Base-by-base conservation (phyloP, 257 asterid species). In the Solanum habrochaites region DNA sequence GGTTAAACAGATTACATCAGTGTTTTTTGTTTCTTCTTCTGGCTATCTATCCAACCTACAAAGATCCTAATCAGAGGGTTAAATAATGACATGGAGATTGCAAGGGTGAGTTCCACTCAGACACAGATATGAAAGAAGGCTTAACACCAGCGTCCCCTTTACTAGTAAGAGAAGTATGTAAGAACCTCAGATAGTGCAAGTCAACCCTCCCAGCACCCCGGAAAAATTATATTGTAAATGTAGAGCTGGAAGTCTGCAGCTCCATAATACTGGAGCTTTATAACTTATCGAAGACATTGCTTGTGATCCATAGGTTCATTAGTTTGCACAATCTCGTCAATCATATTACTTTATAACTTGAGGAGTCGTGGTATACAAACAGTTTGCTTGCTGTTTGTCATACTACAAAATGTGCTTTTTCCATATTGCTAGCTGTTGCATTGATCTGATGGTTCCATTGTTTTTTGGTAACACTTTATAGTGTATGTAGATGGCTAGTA, bases 401-500 rank as follows among this genome's bases (percentile, higher is more conserved):
- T 64, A 25, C 72, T 84, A 43, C 86, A 40, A 60, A 62, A 5
- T 84, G 31, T 58, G 29, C 29, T 42, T 66, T 43, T 25, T 45
- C 64, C 25, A 3, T 84, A n/a, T 23, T 66, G 42, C 42, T 31
- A 69, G 75, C n/a, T 87, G 78, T 60, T 32, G 88, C 83, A 43
- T 69, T 31, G 49, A 71, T 77, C 67, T 58, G 39, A 75, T 85
- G 49, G 85, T 83, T 42, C 82, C 73, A 35, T 87, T 87, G 72
- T 88, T 91, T 86, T 86, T 89, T 93, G 89, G 98, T 85, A 93
- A 91, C 91, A 89, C 87, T 89, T 90, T 92, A 90, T 98, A 93
- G 98, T 93, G 90, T 88, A 91, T 87, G 90, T 92, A 95, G 92
- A 96, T 96, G 99, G 98, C 97, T 94, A 92, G 98, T 95, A 95